Conservation (phyloP, 2,329 filamentous ascomycete species). For the Didymella pomorum region DNA sequence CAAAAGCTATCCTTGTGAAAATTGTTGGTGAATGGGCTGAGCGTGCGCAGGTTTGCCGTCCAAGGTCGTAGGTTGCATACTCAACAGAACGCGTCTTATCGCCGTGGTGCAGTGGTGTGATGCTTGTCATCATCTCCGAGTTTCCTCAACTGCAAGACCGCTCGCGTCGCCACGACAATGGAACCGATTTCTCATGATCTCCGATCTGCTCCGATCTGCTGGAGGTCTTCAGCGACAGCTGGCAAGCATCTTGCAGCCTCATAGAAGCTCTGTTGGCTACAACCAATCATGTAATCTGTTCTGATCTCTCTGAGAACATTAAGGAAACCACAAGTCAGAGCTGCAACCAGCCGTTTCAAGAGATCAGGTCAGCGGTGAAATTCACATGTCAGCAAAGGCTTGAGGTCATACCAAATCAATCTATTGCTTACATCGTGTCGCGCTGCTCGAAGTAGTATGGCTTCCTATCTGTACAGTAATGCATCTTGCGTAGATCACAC, state of each 20-base stretch:
- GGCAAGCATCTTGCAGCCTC: no score
- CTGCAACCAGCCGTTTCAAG: no score
- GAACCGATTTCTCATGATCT: no score
- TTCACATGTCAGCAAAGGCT: no score
- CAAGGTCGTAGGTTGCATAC: conserved; percentile 5
- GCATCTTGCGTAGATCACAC: background rate
- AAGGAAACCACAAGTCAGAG: no score
- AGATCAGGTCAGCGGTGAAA: no score
- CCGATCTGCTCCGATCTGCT: no score
- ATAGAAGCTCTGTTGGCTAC: no score
- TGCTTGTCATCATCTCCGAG: conserved; percentile 20
- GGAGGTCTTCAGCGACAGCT: background rate
- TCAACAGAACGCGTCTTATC: conserved; percentile 13
- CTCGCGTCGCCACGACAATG: background rate
- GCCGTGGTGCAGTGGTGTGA: conserved; percentile 26
- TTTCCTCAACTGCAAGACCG: conserved; percentile 3
- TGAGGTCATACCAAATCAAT: no score
- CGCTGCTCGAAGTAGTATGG: background rate
- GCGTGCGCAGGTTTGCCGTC: background rate
- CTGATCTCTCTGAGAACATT: no score
- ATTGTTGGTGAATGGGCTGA: background rate
- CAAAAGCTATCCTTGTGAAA: background rate
- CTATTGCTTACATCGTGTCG: background rate
- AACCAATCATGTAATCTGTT: no score
- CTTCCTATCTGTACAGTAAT: background rate